phyloP scores from a whole-genome alignment of 495 filamentous ascomycete species.

The Sordaria brevicollis region DNA sequence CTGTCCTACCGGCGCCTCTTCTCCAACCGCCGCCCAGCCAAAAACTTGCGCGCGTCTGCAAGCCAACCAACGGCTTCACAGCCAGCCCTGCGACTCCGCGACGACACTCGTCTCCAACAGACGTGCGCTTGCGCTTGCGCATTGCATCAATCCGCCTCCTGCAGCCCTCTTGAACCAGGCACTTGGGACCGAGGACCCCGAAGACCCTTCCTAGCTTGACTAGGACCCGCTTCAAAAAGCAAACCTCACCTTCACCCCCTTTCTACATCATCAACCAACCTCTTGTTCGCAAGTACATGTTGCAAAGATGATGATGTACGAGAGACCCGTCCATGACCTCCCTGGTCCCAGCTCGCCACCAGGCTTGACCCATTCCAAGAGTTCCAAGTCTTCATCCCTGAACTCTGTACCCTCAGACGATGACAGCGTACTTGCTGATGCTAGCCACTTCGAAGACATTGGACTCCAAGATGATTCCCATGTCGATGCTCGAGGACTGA shows the following conservation, averaged over 20 bases:
- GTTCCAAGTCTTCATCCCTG: conserved; percentile 84
- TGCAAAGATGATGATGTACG: conserved; percentile 48
- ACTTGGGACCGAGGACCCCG: neutral
- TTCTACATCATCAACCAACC: conserved; percentile 2
- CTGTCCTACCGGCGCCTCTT: neutral
- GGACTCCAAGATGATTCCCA: conserved; percentile 61
- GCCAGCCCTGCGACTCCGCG: neutral
- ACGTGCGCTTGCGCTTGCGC: neutral
- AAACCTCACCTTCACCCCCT: neutral
- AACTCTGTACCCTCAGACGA: conserved; percentile 64
- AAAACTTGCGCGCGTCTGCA: neutral
- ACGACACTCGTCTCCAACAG: neutral
- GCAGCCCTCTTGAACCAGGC: neutral
- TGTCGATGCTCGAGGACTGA: conserved; percentile 26
- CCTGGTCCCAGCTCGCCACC: conserved; percentile 68
- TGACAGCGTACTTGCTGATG: conserved; percentile 54
- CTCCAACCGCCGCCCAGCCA: neutral
- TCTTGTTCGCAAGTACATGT: neutral
- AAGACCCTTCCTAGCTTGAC: neutral
- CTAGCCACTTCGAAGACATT: conserved; percentile 87
- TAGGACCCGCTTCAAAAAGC: neutral
- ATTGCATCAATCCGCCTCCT: neutral
- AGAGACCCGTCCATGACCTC: conserved; percentile 32
- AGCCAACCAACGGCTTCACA: neutral
- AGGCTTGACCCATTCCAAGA: conserved; percentile 74